Evolutionary conservation across 139 green algal genomes (phyloP).

Genomic region (Haematococcus lacustris): DNA sequence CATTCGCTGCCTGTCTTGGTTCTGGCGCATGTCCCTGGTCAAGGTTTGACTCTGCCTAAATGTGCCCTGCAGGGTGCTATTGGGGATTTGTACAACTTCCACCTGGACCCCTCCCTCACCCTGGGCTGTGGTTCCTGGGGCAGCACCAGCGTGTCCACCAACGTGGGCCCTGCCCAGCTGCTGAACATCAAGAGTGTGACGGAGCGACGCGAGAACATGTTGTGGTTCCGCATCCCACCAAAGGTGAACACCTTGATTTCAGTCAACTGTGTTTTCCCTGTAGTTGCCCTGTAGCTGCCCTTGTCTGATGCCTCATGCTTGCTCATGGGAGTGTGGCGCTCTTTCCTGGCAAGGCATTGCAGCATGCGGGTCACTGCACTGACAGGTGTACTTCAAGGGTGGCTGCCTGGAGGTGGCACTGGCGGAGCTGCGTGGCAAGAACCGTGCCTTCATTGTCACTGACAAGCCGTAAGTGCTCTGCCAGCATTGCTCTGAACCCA

Average conservation of each 20-base stretch:
- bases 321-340: no score
- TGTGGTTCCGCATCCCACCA: slow-evolving; percentile 60
- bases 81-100: slow-evolving; percentile 67
- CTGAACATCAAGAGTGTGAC: slow-evolving; percentile 64
- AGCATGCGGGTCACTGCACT: no score
- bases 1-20: no score
- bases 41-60: no score
- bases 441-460: slow-evolving; percentile 58
- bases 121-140: slow-evolving; percentile 63
- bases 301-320: no score
- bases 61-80: slow-evolving; percentile 34
- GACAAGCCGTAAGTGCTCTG: no score
- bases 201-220: slow-evolving; percentile 58
- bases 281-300: not conserved
- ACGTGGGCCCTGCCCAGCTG: slow-evolving; percentile 55
- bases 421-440: slow-evolving; percentile 37
- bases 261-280: not conserved
- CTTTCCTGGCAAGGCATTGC: no score
- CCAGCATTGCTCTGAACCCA: no score
- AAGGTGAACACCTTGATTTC: no score
- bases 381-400: slow-evolving; percentile 35
- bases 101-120: slow-evolving; percentile 64
- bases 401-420: slow-evolving; percentile 51
- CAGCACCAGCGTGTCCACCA: slow-evolving; percentile 50
- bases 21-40: no score